A percentile compares a stretch with the other conserved stretches of the same genome.
Conservation (phyloP, 1,284 basidiomycete genomes). For the Apiotrichum montevideense region DNA sequence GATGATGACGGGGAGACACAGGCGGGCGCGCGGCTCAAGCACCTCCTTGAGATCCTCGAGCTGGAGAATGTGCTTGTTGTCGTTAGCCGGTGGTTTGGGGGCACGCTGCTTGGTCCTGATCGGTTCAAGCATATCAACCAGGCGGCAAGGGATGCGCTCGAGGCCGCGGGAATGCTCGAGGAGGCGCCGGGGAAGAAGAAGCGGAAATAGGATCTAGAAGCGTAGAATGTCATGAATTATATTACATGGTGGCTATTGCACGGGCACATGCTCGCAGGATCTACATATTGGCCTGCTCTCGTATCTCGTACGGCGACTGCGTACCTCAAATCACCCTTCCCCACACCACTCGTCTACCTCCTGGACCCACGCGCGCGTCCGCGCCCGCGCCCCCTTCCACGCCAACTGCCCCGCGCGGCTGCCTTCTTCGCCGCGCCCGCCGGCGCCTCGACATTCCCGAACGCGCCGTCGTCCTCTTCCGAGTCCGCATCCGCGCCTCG, state of each 20-base stretch:
- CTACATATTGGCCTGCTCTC: neutral
- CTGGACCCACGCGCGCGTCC: neutral
- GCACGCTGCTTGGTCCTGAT: conserved; percentile 72
- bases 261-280: too few species aligned
- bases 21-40: conserved; percentile 77
- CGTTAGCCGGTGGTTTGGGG: conserved; percentile 53
- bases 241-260: neutral
- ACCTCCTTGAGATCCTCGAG: conserved; percentile 76
- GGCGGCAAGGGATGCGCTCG: conserved; percentile 76
- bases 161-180: conserved; percentile 71
- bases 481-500: conserved; percentile 21
- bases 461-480: neutral
- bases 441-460: conserved; percentile 3
- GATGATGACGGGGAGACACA: conserved; percentile 90
- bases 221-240: neutral
- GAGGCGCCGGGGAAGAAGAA: conserved; percentile 6
- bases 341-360: neutral
- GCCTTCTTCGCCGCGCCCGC: neutral
- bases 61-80: conserved; percentile 66
- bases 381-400: neutral
- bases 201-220: neutral
- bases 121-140: conserved; percentile 90
- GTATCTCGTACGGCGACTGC: too few species aligned
- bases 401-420: neutral
- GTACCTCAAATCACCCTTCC: too few species aligned